These are phyloP conservation scores for Candida morakotiae DNA, from an alignment of 805 yeast species.

Conservation along the genomic window DNA sequence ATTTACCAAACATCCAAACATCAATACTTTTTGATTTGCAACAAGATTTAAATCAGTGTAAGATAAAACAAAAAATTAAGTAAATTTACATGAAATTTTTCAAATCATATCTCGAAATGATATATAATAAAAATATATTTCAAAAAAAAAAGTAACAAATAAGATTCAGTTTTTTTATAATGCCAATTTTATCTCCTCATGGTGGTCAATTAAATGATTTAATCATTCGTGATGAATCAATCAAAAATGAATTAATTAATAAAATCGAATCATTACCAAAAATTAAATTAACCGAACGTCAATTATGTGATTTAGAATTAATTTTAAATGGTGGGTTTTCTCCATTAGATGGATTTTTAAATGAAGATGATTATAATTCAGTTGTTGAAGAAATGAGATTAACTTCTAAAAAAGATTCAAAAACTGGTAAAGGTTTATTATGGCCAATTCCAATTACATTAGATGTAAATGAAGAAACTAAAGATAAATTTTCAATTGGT, in stretches of 20 bases:
- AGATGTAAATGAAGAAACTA: constrained; percentile 70
- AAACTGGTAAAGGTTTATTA: constrained; percentile 54
- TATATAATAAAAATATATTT: too few species aligned
- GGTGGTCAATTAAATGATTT: constrained; percentile 89
- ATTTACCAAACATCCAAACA: background rate
- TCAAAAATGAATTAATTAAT: constrained; percentile 48
- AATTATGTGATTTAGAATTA: constrained; percentile 88
- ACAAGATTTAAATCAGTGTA: too few species aligned
- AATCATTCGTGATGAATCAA: constrained; percentile 71
- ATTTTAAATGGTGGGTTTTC: constrained; percentile 93
- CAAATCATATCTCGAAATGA: too few species aligned
- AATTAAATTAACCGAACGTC: constrained; percentile 73
- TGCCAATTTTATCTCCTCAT: constrained; percentile 75
- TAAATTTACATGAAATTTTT: background rate
- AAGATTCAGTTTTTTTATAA: constrained; percentile 14
- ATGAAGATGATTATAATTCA: constrained; percentile 61
- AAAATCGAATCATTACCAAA: constrained; percentile 46
- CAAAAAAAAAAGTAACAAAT: too few species aligned
- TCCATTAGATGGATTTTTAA: constrained; percentile 67
- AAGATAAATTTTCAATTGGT: constrained; percentile 42
- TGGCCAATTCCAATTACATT: constrained; percentile 94
- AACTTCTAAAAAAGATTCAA: constrained; percentile 38
- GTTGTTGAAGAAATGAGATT: constrained; percentile 71
- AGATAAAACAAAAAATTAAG: background rate
- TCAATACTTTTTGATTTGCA: background rate